A percentile compares a stretch with the other conserved stretches of the same genome.
These are phyloP conservation scores for Hymenoscyphus salicellus DNA, from an alignment of 2,329 filamentous ascomycete genomes.

Conservation along the genomic window DNA sequence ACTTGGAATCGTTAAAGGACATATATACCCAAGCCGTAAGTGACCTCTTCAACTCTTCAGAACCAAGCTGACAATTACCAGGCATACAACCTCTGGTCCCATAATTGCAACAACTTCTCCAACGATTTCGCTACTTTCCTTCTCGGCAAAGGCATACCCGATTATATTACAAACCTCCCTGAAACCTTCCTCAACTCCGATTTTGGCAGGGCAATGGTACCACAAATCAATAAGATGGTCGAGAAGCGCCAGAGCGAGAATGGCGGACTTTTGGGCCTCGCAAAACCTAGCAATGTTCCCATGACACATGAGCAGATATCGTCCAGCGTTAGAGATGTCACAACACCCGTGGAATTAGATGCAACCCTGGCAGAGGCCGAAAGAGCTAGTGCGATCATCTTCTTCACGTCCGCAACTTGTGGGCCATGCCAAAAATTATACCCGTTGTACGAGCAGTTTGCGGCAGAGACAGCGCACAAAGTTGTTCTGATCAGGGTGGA, in stretches of 20 bases:
- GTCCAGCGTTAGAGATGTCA: slow-evolving; percentile 59
- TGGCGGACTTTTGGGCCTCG: slow-evolving; percentile 33
- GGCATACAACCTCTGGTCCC: slow-evolving; percentile 83
- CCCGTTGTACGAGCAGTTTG: slow-evolving; percentile 76
- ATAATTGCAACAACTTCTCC: slow-evolving; percentile 98
- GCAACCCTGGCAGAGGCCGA: slow-evolving; percentile 56
- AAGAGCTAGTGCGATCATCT: slow-evolving; percentile 72
- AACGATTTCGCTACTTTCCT: slow-evolving; percentile 90
- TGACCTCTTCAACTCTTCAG: background rate
- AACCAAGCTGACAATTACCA: slow-evolving; percentile 36
- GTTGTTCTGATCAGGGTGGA: slow-evolving; percentile 81
- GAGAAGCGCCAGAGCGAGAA: slow-evolving; percentile 56
- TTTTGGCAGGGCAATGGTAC: slow-evolving; percentile 82
- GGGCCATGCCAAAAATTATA: slow-evolving; percentile 81
- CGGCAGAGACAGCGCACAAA: slow-evolving; percentile 66
- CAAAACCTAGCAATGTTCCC: slow-evolving; percentile 17
- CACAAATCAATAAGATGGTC: slow-evolving; percentile 67
- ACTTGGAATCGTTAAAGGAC: slow-evolving; percentile 75
- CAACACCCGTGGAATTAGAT: slow-evolving; percentile 58
- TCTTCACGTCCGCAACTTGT: slow-evolving; percentile 89
- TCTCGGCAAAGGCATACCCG: slow-evolving; percentile 81
- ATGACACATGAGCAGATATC: slow-evolving; percentile 25
- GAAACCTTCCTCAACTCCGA: slow-evolving; percentile 81
- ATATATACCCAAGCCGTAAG: slow-evolving; percentile 76
- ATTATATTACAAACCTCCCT: slow-evolving; percentile 81